Evolutionary conservation across 306 rosid species (phyloP), one percentile per base, ranked within the genome.

Genomic region (Cucurbita maxima): DNA sequence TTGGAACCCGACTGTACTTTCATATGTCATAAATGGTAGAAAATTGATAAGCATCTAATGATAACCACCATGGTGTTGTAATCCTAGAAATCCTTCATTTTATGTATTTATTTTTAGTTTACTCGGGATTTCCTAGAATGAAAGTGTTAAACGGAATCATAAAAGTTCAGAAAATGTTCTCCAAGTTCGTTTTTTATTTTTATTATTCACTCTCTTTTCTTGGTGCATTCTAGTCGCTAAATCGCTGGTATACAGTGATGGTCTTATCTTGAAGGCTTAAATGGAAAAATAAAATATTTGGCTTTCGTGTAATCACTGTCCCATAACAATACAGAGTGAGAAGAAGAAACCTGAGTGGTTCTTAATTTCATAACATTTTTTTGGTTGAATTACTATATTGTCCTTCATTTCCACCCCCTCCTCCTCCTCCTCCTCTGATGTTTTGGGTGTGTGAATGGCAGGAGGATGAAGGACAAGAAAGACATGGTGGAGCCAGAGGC

Each of bases 401-500:
- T 36, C 60, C 75, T 43, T 51, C 20, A 20, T 8, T 5, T 58
- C 66, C 72, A 56, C 34, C 34, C 63, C 79, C 20, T n/a, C n/a
- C n/a, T n/a, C n/a, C n/a, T n/a, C n/a, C n/a, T n/a, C n/a, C n/a
- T n/a, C n/a, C n/a, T n/a, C n/a, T 48, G 51, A 22, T 76, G 13
- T 67, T 55, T 75, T 66, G 19, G 15, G 13, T 52, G 48, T 37
- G 71, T 19, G 15, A 53, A 75, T 81, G 75, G 58, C 87, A 94
- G 99, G 92, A 94, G 96, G 77, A 83, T 82, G 76, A 89, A 92
- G 83, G 99, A 91, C 51, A 94, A 94, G 84, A 91, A 89, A 81
- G 99, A 94, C 19, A 82, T 73, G 3, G 84, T 38, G 74, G 99
- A 94, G 87, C 99, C 96, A 5, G 99, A 94, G 86, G 99, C 99